Evolutionary conservation across 2,329 filamentous ascomycete species (phyloP), one percentile per base, ranked within the genome.

Genomic region (Calonectria hawksworthii): DNA sequence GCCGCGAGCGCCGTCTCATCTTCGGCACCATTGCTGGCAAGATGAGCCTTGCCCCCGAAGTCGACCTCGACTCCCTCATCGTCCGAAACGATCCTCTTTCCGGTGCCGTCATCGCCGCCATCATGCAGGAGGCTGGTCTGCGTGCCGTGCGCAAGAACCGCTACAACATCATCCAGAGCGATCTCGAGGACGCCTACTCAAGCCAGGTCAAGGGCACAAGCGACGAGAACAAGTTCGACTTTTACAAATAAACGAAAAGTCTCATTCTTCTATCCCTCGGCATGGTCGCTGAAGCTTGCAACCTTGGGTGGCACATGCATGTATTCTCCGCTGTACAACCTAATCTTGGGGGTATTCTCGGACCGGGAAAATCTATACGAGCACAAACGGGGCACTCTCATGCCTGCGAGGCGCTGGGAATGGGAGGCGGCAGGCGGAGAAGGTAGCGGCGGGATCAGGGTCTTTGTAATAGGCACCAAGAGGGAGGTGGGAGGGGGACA

Each of bases 81-180:
- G 96, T 98, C 79, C 93, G 97, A 82, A 99, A 99, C 84, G 97
- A 99, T 84, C 97, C 97, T 2, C 89, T 99, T 64, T 98, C 95
- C 64, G 97, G 97, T 81, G 97, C 97, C 72, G 94, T 99, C 81
- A 99, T 99, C 84, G 96, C 97, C 63, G 97, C 97, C 67, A 98
- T 99, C 84, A 99, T 99, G 97, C 97, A 99, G 86, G 97, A 99
- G 88, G 97, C 97, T 38, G 97, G 97, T 79, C 90, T 99, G 80
- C 92, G 96, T 79, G 96, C 96, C 32, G 96, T 99, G 78, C 92
- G 96, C 82, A 99, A 98, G 93, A 99, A 99, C 87, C 90, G 97
- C 82, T 99, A 99, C 88, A 99, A 99, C 87, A 99, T 99, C 85
- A 99, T 99, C 83, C 97, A 99, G 89, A 93, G 91, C 76, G 97